Base-by-base conservation (phyloP, 1,139 yeast species). In the Yamadazyma blattariae region DNA sequence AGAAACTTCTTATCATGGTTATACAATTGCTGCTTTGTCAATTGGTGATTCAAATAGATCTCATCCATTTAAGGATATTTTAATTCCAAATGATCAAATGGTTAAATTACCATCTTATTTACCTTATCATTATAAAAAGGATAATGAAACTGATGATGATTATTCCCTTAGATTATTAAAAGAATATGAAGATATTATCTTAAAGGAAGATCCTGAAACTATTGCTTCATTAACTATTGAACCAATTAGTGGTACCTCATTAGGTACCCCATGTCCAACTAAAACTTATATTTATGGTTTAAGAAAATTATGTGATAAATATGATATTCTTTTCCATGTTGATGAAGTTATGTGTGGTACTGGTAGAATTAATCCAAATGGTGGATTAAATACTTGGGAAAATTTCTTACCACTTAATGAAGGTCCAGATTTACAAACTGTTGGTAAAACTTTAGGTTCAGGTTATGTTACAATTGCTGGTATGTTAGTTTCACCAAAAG, bases 321-420 rank as follows among this genome's bases (percentile, higher is more conserved):
- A 78, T 45, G 83, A 79, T 44, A 70, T 77, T 27, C 51, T 79
- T 36, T 64, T 79, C 54, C 67, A 74, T 60, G 59, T 77, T 39
- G 84, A 79, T 51, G 84, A 79, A 57, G 82, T 78, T 32, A 78
- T 78, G 83, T 77, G 82, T 54, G 84, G 84, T 34, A 67, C 79
- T 35, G 83, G 82, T 32, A 67, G 84, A 39, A 46, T 52, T 27
- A 49, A 46, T 32, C 58, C 62, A 19, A 57, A 61, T 50, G 61
- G 61, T 11, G 52, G 56, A 3, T 41, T 67, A 59, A 51, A 74
- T 64, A 59, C 77, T 69, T 46, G 77, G 79, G 79, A 74, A 41
- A 53, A 57, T 41, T 50, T 45, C 38, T 75, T 62, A 57, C 64
- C 67, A 16, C 47, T 55, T 5, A 70, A 64, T 31, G 64, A 64